A percentile compares a stretch with the other conserved stretches of the same genome.
Evolutionary conservation across 352 stramenopile genomes (phyloP).

Genomic region (Peronospora tabacina): DNA sequence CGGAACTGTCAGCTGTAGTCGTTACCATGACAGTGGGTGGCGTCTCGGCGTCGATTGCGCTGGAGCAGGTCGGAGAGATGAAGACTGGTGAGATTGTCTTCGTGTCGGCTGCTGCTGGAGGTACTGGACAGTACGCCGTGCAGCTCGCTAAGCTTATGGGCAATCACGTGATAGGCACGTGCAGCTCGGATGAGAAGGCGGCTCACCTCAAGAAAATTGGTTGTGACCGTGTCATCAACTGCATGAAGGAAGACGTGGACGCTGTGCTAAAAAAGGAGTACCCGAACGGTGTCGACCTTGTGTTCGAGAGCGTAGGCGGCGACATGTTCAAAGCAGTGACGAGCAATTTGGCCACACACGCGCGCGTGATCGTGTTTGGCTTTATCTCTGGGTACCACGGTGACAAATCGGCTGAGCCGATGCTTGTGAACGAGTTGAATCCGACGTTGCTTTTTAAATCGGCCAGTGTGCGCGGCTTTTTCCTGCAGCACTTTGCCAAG

Average conservation of each 20-base stretch:
- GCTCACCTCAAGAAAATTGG: slow-evolving; percentile 17
- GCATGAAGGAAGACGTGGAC: slow-evolving; percentile 21
- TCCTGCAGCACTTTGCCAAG: slow-evolving; percentile 17
- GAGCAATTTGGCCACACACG: slow-evolving; percentile 15
- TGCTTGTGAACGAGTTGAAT: slow-evolving; percentile 23
- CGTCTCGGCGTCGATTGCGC: slow-evolving; percentile 16
- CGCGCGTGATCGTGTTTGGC: slow-evolving; percentile 24
- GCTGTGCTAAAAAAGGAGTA: slow-evolving; percentile 25
- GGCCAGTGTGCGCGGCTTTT: slow-evolving; percentile 18
- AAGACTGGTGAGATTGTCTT: slow-evolving; percentile 20
- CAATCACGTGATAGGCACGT: slow-evolving; percentile 26
- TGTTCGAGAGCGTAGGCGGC: slow-evolving; percentile 24
- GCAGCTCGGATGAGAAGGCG: slow-evolving; percentile 23
- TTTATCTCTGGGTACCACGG: slow-evolving; percentile 25
- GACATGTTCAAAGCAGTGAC: slow-evolving; percentile 24
- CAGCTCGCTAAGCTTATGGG: slow-evolving; percentile 22
- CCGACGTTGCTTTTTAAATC: slow-evolving; percentile 20
- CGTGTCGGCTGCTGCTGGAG: slow-evolving; percentile 19
- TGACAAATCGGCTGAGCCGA: slow-evolving; percentile 20
- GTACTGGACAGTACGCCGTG: slow-evolving; percentile 20
- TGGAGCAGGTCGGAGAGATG: slow-evolving; percentile 26
- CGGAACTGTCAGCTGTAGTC: slow-evolving; percentile 12
- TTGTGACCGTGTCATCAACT: slow-evolving; percentile 26
- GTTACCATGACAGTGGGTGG: slow-evolving; percentile 23
- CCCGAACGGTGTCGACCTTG: slow-evolving; percentile 20